phyloP scores from a whole-genome alignment of 306 rosid species.

The Trifolium repens region DNA sequence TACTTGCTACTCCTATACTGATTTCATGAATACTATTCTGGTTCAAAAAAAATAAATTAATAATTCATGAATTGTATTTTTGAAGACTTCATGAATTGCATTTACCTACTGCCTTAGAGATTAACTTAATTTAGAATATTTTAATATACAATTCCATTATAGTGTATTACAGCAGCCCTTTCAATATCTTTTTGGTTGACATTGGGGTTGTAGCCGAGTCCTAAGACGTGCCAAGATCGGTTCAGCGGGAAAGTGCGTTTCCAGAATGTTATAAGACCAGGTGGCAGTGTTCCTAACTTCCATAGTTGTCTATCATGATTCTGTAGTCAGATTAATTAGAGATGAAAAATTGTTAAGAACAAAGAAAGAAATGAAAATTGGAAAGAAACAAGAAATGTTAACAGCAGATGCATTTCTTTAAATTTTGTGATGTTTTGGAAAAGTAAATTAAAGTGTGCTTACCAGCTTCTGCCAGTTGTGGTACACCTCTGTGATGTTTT shows the following conservation, averaged over 20 bases:
- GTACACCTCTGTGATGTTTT: slow-evolving; percentile 85
- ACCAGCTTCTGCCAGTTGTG: slow-evolving; percentile 98
- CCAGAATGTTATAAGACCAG: slow-evolving; percentile 96
- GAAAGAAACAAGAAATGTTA: slow-evolving; percentile 3
- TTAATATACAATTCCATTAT: too few relatives aligned
- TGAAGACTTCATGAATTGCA: too few relatives aligned
- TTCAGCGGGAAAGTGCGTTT: slow-evolving; percentile 71
- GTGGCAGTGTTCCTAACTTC: slow-evolving; percentile 96
- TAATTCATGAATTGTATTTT: too few relatives aligned
- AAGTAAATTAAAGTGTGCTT: slow-evolving; percentile 32
- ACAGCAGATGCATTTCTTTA: not conserved
- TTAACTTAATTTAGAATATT: too few relatives aligned
- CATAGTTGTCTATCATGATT: slow-evolving; percentile 88
- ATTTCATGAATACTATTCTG: too few relatives aligned
- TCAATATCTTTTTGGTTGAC: slow-evolving; percentile 67
- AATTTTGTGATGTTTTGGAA: slow-evolving; percentile 10
- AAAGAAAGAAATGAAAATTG: slow-evolving; percentile 8
- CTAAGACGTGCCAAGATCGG: slow-evolving; percentile 81
- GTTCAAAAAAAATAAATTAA: too few relatives aligned
- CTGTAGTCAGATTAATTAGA: slow-evolving; percentile 50
- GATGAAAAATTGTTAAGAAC: slow-evolving; percentile 25
- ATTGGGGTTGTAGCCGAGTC: slow-evolving; percentile 86
- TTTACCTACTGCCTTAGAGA: too few relatives aligned
- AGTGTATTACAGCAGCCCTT: slow-evolving; percentile 83
- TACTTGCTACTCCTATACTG: too few relatives aligned